Percentiles rank a stretch among this genome's conserved stretches.
phyloP scores from a whole-genome alignment of 1,139 yeast genomes.

The Debaryomyces psychrophilus region DNA sequence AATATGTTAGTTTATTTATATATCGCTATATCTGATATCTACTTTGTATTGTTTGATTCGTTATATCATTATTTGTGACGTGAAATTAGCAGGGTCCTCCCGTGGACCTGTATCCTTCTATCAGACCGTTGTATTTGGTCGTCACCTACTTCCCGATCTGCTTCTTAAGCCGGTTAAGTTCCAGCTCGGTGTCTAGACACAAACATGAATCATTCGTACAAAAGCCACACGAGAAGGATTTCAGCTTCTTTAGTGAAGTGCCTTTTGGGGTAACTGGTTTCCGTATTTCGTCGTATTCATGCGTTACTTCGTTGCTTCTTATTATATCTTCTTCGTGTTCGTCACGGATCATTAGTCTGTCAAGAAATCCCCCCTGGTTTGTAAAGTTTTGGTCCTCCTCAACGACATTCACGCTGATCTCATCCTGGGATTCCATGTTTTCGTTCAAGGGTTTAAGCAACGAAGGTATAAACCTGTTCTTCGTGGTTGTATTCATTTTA shows the following conservation, averaged over 20 bases:
- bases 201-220: constrained; percentile 46
- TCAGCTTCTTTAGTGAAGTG: constrained; percentile 9
- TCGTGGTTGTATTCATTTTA: constrained; percentile 8
- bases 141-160: too few species aligned
- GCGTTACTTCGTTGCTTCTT: constrained; percentile 10
- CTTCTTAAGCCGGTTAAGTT: constrained; percentile 13
- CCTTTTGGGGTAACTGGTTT: neutral
- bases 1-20: constrained; percentile 4
- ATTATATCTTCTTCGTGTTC: constrained; percentile 8
- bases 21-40: constrained; percentile 4
- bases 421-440: constrained; percentile 1
- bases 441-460: constrained; percentile 26
- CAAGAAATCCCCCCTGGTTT: constrained; percentile 12
- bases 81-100: too few species aligned
- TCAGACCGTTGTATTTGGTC: too few species aligned
- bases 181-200: constrained; percentile 39
- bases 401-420: constrained; percentile 1
- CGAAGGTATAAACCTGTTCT: constrained; percentile 19
- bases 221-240: constrained; percentile 40
- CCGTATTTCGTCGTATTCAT: constrained; percentile 3
- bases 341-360: constrained; percentile 16
- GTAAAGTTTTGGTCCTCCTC: constrained; percentile 12
- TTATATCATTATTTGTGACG: constrained; percentile 7
- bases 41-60: constrained; percentile 8
- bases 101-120: too few species aligned